Evolutionary conservation across 352 stramenopile genomes (phyloP).

Genomic region (Phytophthora tubulina): DNA sequence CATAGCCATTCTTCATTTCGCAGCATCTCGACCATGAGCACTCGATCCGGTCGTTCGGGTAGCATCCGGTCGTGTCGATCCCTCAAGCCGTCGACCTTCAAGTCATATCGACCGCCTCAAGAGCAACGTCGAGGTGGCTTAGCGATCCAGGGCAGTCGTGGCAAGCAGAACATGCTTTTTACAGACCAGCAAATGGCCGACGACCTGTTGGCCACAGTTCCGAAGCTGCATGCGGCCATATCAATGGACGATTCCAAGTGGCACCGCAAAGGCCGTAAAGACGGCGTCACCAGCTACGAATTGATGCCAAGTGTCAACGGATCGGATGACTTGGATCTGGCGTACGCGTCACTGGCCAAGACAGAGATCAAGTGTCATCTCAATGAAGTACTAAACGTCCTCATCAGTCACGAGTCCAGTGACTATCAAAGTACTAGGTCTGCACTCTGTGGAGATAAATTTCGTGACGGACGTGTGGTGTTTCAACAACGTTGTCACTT

Average conservation of each 20-base stretch:
- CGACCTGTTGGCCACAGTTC: conserved; percentile 45
- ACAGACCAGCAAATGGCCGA: conserved; percentile 50
- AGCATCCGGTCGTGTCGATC: conserved; percentile 18
- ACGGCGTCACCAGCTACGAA: conserved; percentile 50
- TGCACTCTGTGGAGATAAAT: conserved; percentile 50
- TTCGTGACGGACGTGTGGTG: conserved; percentile 48
- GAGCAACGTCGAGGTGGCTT: conserved; percentile 26
- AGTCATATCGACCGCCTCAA: conserved; percentile 37
- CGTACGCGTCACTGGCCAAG: conserved; percentile 53
- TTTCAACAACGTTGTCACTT: conserved; percentile 55
- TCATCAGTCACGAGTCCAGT: conserved; percentile 43
- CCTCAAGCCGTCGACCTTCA: conserved; percentile 16
- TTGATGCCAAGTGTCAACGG: conserved; percentile 32
- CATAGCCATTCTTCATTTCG: conserved; percentile 8
- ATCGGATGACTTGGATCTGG: conserved; percentile 54
- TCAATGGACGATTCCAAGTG: conserved; percentile 38
- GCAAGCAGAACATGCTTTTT: conserved; percentile 37
- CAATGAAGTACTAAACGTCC: conserved; percentile 53
- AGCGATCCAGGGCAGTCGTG: conserved; percentile 32
- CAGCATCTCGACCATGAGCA: conserved; percentile 23
- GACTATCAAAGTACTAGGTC: conserved; percentile 52
- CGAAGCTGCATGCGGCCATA: conserved; percentile 47
- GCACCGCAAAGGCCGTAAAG: conserved; percentile 48
- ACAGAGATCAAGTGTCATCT: conserved; percentile 59
- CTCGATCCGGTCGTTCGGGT: conserved; percentile 27